Evolutionary conservation across 1,284 basidiomycete species (phyloP), one percentile per base, ranked within the genome.

Genomic region (Cystobasidium pallidum): DNA sequence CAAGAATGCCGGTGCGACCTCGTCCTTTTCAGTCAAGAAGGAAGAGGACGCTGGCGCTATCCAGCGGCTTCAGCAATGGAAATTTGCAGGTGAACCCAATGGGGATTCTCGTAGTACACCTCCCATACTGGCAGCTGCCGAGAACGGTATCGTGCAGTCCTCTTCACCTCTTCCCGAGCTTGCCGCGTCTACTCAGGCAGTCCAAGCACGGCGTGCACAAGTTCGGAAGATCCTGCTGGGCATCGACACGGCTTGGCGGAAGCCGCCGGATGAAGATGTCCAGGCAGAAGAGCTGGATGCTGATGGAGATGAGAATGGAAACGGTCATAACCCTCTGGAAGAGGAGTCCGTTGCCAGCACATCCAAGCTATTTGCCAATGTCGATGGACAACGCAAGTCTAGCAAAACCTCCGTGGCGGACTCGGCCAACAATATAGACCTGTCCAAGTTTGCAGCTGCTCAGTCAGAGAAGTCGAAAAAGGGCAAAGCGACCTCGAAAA

Each of bases 321-420:
- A 24, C 34, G 62, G 26, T 13, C 36, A 64, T 28, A 45, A 34
- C 3, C 24, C 21, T 26, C 41, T 66, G 6, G 70, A 61, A 4
- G 63, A 66, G 2, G 39, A 59, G 8, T 63, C 70, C 2, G 63
- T 72, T 19, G 70, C 70, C 17, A 72, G 70, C 36, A 66, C 62
- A 6, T 72, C 70, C 1, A 65, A 63, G 39, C n/a, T 39, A 1
- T 7, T 28, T 2, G 21, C 32, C 15, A 67, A 45, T 11, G 49
- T 4, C 7, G 41, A 11, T n/a, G 47, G 3, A n/a, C 43, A 59
- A 34, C 41, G 57, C 55, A 63, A 59, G 58, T 10, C 30, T 51
- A 32, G 26, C 59, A 71, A 71, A 24, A 34, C 32, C 28, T 17
- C 21, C 17, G 51, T 21, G 15, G 36, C 59, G 17, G 19, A 39